Conservation (phyloP, 495 filamentous ascomycete species). For the Xylaria venustula region DNA sequence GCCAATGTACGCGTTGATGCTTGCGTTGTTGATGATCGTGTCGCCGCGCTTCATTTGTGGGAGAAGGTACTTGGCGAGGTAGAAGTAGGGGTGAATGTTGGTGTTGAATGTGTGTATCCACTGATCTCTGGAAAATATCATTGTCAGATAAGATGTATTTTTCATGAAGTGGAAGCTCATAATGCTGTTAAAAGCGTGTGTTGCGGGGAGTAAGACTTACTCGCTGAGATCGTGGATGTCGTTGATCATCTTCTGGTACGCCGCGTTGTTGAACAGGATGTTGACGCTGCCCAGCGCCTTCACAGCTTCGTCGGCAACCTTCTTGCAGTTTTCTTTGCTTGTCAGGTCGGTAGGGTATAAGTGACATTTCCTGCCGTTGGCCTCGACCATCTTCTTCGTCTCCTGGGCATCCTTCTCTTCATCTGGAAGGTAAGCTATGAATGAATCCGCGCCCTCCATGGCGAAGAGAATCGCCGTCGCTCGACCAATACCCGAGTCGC, state of each 20-base stretch:
- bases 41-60: slow-evolving; percentile 74
- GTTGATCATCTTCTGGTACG: slow-evolving; percentile 70
- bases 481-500: slow-evolving; percentile 80
- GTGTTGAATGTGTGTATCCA: slow-evolving; percentile 74
- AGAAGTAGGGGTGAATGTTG: slow-evolving; percentile 75
- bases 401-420: slow-evolving; percentile 77
- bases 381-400: slow-evolving; percentile 66
- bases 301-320: slow-evolving; percentile 64
- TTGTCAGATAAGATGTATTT: neutral
- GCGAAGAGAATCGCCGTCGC: slow-evolving; percentile 76
- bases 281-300: slow-evolving; percentile 66
- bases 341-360: slow-evolving; percentile 61
- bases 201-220: slow-evolving; percentile 39
- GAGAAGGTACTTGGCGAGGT: slow-evolving; percentile 73
- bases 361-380: slow-evolving; percentile 61
- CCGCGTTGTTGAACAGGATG: slow-evolving; percentile 80
- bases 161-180: neutral
- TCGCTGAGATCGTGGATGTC: slow-evolving; percentile 72
- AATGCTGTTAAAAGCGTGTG: neutral
- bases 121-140: slow-evolving; percentile 59
- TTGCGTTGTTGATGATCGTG: slow-evolving; percentile 81
- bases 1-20: slow-evolving; percentile 80
- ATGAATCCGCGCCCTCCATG: slow-evolving; percentile 75
- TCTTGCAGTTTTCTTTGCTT: slow-evolving; percentile 64
- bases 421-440: slow-evolving; percentile 72